These are phyloP conservation scores for Penicillium samsonianum DNA, from an alignment of 495 filamentous ascomycete genomes.

Conservation along the genomic window DNA sequence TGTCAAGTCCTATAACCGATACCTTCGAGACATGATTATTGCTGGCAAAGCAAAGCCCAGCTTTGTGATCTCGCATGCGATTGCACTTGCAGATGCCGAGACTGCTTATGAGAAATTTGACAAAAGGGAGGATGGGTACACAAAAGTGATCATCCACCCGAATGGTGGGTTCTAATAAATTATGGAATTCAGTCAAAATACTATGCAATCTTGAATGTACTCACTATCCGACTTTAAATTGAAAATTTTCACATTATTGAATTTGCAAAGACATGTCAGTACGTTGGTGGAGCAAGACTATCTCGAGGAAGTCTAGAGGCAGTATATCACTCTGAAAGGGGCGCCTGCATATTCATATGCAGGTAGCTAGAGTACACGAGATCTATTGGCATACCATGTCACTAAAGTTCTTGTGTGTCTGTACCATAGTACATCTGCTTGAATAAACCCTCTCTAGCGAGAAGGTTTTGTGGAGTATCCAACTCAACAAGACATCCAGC, in stretches of 20 bases:
- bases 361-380: too few species aligned
- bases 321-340: too few species aligned
- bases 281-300: too few species aligned
- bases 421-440: not conserved
- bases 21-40: slow-evolving; percentile 60
- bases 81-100: slow-evolving; percentile 55
- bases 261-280: too few species aligned
- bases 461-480: not conserved
- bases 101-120: slow-evolving; percentile 53
- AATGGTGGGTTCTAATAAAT: slow-evolving; percentile 30
- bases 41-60: slow-evolving; percentile 56
- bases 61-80: slow-evolving; percentile 60
- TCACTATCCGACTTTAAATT: too few species aligned
- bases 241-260: too few species aligned
- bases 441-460: not conserved
- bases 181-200: too few species aligned
- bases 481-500: not conserved
- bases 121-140: slow-evolving; percentile 47
- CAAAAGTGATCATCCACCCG: slow-evolving; percentile 51
- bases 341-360: too few species aligned
- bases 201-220: too few species aligned
- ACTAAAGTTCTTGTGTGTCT: not conserved
- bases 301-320: too few species aligned
- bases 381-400: not conserved
- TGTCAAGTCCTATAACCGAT: slow-evolving; percentile 60